Conservation (phyloP, 371 early-diverging fungal genomes). For the Mortierella sp. region DNA sequence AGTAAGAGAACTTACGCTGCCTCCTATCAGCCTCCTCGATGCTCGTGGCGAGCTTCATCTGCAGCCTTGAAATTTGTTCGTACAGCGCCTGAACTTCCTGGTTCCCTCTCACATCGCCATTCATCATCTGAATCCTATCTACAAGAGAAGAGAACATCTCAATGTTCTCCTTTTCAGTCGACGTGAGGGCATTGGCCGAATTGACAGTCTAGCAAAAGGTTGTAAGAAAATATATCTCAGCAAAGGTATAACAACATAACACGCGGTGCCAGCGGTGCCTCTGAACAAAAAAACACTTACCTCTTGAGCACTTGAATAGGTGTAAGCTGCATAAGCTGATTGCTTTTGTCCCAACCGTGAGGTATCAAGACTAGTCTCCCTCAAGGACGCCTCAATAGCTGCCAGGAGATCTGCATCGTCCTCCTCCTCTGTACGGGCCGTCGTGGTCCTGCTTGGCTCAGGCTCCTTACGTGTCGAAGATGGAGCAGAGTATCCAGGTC, state of each 20-base stretch:
- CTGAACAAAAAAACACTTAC: conserved; percentile 11
- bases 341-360: conserved; percentile 13
- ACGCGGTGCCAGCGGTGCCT: not conserved
- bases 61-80: conserved; percentile 75
- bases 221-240: not conserved
- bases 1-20: conserved; percentile 60
- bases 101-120: conserved; percentile 70
- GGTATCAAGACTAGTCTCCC: conserved; percentile 63
- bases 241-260: not conserved
- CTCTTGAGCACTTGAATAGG: conserved; percentile 23
- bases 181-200: conserved; percentile 56
- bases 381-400: conserved; percentile 93
- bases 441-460: conserved; percentile 1
- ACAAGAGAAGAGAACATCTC: conserved; percentile 74
- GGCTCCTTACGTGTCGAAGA: conserved; percentile 22
- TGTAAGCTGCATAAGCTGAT: conserved; percentile 34
- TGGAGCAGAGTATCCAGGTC: conserved; percentile 39
- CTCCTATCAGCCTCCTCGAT: conserved; percentile 74
- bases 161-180: conserved; percentile 77
- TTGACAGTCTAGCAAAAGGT: conserved; percentile 1
- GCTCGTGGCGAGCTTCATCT: conserved; percentile 74
- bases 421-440: conserved; percentile 55
- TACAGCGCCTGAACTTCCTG: conserved; percentile 76
- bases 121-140: conserved; percentile 67
- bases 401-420: conserved; percentile 90